Conservation (phyloP, 305 asterid species). For the Withania somnifera region DNA sequence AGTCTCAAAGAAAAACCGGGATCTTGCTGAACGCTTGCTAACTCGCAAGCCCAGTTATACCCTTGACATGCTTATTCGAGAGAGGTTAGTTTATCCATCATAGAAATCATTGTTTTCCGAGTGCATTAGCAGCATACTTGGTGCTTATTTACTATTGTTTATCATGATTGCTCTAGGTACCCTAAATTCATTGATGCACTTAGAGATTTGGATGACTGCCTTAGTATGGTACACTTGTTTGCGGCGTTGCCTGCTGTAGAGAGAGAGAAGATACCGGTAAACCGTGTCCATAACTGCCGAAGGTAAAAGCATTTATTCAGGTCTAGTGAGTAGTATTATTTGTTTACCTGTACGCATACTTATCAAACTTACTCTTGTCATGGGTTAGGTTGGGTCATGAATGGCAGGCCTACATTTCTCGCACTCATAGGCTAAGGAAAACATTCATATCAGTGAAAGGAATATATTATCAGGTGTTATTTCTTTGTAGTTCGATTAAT, state of each 20-base stretch:
- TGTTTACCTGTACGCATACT: background rate
- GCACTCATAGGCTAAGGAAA: slow-evolving; percentile 81
- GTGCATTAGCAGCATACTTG: background rate
- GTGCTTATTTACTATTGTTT: background rate
- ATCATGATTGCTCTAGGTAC: slow-evolving; percentile 36
- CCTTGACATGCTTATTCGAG: slow-evolving; percentile 74
- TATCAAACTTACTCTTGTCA: slow-evolving; percentile 4
- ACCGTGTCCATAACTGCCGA: slow-evolving; percentile 74
- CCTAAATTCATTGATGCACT: slow-evolving; percentile 85
- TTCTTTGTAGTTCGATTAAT: background rate
- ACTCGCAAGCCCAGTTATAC: slow-evolving; percentile 72
- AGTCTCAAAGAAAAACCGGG: slow-evolving; percentile 65
- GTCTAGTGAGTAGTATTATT: background rate
- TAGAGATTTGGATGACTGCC: slow-evolving; percentile 93
- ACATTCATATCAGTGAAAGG: slow-evolving; percentile 94
- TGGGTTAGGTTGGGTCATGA: slow-evolving; percentile 79
- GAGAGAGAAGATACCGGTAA: slow-evolving; percentile 72
- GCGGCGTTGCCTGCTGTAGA: slow-evolving; percentile 97
- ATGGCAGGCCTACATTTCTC: slow-evolving; percentile 92
- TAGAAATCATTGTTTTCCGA: background rate
- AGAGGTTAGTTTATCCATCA: slow-evolving; percentile 38
- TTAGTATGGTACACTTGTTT: slow-evolving; percentile 90
- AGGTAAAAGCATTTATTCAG: slow-evolving; percentile 33
- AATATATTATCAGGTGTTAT: slow-evolving; percentile 76
- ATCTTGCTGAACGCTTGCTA: slow-evolving; percentile 70